Base-by-base conservation (phyloP, 169 alveolate genomes). In the Plasmodium fragile region DNA sequence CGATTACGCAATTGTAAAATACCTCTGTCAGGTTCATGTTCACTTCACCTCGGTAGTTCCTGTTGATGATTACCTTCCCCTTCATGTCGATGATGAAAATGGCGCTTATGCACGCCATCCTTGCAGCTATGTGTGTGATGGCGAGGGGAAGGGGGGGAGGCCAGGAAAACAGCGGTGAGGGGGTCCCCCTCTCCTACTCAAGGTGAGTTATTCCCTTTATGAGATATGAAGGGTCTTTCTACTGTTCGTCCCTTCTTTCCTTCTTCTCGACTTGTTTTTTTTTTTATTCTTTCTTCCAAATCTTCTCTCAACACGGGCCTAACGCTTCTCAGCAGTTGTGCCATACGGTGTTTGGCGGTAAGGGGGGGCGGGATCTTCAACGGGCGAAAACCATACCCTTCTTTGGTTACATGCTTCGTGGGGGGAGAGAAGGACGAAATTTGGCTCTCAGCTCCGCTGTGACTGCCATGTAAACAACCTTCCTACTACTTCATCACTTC, bases 1-100 rank as follows among this genome's bases (percentile, higher is more conserved):
- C 99, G 72, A 99, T 96, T 39, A 98, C 98, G 87, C 98, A 95
- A 84, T 98, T 97, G 89, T 98, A 97, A 94, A 98, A 98, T 36
- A 96, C 96, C 83, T 96, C 99, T 82, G 95, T 71, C n/a, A 97
- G 95, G 65, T 96, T 94, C 39, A 92, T 70, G 78, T 92, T 77
- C 36, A 95, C 95, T 81, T 97, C 98, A 39, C 98, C 98, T 93
- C 98, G 95, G 83, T 98, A 98, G 70, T 95, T 97, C 79, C 99
- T 93, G 85, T 96, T 95, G 70, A 98, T 96, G 78, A 98, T 96
- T 41, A 98, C 96, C 84, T 98, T 97, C 53, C 99, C 99, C 81
- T 98, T 98, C 82, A 96, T 93, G 94, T 98, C 99, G 39, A 98
- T 93, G 83, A 98, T 97, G 95, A 98, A 98, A 69, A 98, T 97